phyloP scores from a whole-genome alignment of 495 filamentous ascomycete species.

The Trypethelium eluteriae region DNA sequence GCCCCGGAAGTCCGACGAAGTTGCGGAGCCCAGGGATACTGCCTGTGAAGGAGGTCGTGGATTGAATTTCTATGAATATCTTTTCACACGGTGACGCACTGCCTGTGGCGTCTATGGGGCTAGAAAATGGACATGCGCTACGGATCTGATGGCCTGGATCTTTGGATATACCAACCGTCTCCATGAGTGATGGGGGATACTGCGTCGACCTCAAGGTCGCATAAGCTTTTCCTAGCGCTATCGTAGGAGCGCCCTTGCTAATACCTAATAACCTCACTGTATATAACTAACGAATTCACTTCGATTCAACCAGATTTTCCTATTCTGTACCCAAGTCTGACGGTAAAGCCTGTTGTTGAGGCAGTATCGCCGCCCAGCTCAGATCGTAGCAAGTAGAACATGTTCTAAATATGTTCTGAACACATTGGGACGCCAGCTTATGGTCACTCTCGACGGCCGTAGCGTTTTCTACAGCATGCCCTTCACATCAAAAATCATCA shows the following conservation, averaged over 20 bases:
- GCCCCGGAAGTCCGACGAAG: conserved; percentile 57
- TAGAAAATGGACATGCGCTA: background rate
- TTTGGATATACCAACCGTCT: conserved; percentile 3
- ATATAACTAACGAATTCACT: background rate
- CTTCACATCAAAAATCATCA: no score
- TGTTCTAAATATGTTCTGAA: no score
- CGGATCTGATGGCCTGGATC: background rate
- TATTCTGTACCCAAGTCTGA: no score
- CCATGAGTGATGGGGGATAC: background rate
- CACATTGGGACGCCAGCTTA: no score
- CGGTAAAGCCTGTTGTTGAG: no score
- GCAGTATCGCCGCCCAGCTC: no score
- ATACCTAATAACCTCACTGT: conserved; percentile 2
- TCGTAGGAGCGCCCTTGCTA: background rate
- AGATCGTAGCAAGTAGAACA: no score
- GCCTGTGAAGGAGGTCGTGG: conserved; percentile 38
- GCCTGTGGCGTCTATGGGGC: no score
- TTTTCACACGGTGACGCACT: no score
- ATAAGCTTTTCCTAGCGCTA: background rate
- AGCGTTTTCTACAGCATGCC: no score
- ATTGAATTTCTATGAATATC: conserved; percentile 16
- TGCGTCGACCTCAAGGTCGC: background rate
- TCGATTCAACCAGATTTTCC: background rate
- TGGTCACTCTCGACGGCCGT: no score
- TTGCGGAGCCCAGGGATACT: conserved; percentile 56